Conservation (phyloP, 441 rosid genomes). For the Aleurites moluccanus region DNA sequence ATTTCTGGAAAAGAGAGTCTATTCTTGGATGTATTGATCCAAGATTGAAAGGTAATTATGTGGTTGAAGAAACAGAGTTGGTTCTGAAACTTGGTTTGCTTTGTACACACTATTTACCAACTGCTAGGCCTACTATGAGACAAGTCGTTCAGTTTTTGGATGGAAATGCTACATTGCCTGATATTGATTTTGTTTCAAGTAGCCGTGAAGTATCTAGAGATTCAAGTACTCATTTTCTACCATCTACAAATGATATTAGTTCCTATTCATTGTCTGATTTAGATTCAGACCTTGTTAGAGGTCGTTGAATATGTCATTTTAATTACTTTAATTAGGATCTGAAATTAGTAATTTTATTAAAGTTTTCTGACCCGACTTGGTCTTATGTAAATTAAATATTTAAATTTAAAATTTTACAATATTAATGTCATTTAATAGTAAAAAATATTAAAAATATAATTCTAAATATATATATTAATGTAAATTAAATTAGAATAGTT, state of each 20-base stretch:
- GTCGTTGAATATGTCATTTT: conserved; percentile 13
- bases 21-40: conserved; percentile 45
- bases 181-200: conserved; percentile 24
- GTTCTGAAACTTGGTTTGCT: conserved; percentile 54
- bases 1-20: conserved; percentile 42
- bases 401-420: too few species aligned
- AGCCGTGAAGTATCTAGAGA: neutral
- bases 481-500: too few species aligned
- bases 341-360: too few species aligned
- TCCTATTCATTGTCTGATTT: conserved; percentile 15
- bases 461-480: too few species aligned
- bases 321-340: too few species aligned
- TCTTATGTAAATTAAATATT: too few species aligned
- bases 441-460: too few species aligned
- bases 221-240: neutral
- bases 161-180: conserved; percentile 36
- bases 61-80: conserved; percentile 48
- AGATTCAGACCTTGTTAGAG: conserved; percentile 18
- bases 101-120: conserved; percentile 43
- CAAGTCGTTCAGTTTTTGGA: conserved; percentile 46
- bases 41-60: conserved; percentile 41
- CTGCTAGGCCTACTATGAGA: conserved; percentile 48
- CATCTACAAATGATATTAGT: neutral
- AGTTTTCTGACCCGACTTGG: too few species aligned
- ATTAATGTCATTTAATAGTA: too few species aligned